Evolutionary conservation across 1,284 basidiomycete species (phyloP).

Genomic region (Puccinia hordei): DNA sequence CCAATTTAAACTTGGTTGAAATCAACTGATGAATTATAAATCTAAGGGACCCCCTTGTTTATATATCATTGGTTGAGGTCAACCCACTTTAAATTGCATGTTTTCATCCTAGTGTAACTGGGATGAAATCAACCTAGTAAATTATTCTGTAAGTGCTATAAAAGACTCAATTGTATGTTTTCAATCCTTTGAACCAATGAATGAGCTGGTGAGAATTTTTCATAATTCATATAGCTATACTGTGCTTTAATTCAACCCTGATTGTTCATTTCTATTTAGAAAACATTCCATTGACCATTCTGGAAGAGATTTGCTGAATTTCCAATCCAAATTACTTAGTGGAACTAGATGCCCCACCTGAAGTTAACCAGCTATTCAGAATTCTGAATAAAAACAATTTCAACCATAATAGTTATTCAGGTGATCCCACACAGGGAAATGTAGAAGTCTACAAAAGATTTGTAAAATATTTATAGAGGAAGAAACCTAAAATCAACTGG

Average conservation of each 20-base stretch:
- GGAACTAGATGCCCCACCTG: background rate
- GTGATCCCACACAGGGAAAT: background rate
- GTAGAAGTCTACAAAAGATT: background rate
- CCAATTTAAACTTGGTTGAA: too few relatives aligned
- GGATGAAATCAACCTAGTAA: too few relatives aligned
- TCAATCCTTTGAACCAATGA: background rate
- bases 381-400: background rate
- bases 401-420: background rate
- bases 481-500: background rate
- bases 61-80: too few relatives aligned
- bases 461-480: conserved; percentile 10
- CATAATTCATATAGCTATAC: too few relatives aligned
- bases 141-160: too few relatives aligned
- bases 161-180: conserved; percentile 19
- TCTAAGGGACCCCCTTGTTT: too few relatives aligned
- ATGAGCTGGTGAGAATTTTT: background rate
- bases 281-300: conserved; percentile 10
- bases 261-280: background rate
- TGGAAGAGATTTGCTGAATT: conserved; percentile 3
- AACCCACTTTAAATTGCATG: too few relatives aligned
- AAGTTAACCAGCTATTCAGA: background rate
- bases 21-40: too few relatives aligned
- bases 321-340: conserved; percentile 3
- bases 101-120: too few relatives aligned
- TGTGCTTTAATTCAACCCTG: background rate